These are phyloP conservation scores for Talaromyces verruculosus DNA, from an alignment of 2,329 filamentous ascomycete species.

Conservation along the genomic window DNA sequence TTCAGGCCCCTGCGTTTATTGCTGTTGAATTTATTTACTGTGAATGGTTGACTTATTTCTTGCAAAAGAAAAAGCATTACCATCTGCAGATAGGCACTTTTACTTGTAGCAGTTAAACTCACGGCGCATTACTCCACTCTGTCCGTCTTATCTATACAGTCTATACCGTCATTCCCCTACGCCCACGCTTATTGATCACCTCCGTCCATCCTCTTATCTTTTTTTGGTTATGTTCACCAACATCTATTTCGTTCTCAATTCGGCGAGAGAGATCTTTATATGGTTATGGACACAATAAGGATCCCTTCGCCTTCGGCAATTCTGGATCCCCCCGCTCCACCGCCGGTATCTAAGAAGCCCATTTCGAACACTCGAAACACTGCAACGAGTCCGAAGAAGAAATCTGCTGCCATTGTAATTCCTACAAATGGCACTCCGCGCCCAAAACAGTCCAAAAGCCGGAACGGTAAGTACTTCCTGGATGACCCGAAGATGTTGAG, in stretches of 20 bases:
- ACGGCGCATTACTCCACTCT: slow-evolving; percentile 10
- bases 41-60: not conserved
- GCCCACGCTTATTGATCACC: slow-evolving; percentile 1
- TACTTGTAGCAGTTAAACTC: not conserved
- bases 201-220: slow-evolving; percentile 10
- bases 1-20: not conserved
- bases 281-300: slow-evolving; percentile 58
- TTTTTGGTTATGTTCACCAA: slow-evolving; percentile 18
- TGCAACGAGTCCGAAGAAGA: slow-evolving; percentile 27
- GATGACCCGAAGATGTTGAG: slow-evolving; percentile 8
- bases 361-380: slow-evolving; percentile 26
- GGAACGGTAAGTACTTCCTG: slow-evolving; percentile 61
- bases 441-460: slow-evolving; percentile 72
- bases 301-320: slow-evolving; percentile 60
- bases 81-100: not conserved
- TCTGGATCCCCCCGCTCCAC: slow-evolving; percentile 40
- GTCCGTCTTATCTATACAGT: slow-evolving; percentile 14
- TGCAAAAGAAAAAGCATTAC: not conserved
- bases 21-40: not conserved
- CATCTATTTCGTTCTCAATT: slow-evolving; percentile 15
- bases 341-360: slow-evolving; percentile 27
- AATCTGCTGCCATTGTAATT: slow-evolving; percentile 14
- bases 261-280: slow-evolving; percentile 12
- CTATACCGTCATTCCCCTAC: slow-evolving; percentile 10
- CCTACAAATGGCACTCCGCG: slow-evolving; percentile 40